A percentile compares a stretch with the other conserved stretches of the same genome.
Evolutionary conservation across 371 early-diverging fungal species (phyloP).

Genomic region (Mycotypha africana): DNA sequence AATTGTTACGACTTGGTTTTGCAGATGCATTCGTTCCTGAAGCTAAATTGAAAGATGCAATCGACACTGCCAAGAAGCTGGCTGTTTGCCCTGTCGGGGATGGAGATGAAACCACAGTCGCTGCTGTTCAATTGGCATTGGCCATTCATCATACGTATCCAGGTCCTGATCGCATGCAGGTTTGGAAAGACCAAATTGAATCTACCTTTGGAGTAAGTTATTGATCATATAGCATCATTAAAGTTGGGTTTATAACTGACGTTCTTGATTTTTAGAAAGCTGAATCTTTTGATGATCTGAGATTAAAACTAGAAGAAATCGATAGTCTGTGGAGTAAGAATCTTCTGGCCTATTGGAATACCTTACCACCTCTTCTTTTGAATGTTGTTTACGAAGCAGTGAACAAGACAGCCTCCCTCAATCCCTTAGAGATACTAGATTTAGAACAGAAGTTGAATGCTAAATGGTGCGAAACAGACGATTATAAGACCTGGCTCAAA

Average conservation of each 20-base stretch:
- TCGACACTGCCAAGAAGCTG: constrained; percentile 23
- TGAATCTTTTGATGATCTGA: constrained; percentile 18
- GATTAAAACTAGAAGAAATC: constrained; percentile 6
- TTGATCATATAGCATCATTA: too few relatives aligned
- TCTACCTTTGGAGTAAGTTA: constrained; percentile 44
- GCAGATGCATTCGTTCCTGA: constrained; percentile 54
- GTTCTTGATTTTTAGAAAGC: constrained; percentile 10
- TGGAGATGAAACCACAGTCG: too few relatives aligned
- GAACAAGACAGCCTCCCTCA: constrained; percentile 2
- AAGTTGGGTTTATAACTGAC: too few relatives aligned
- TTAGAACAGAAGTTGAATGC: constrained; percentile 26
- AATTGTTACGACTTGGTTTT: constrained; percentile 41
- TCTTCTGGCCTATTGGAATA: constrained; percentile 27
- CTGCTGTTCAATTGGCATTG: constrained; percentile 41
- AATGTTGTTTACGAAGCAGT: constrained; percentile 27
- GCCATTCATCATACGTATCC: constrained; percentile 45
- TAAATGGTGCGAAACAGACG: constrained; percentile 32
- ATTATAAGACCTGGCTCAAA: constrained; percentile 26
- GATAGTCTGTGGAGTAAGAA: constrained; percentile 25
- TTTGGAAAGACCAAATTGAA: constrained; percentile 48
- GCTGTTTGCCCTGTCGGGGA: constrained; percentile 43
- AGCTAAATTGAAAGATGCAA: constrained; percentile 32
- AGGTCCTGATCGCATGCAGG: constrained; percentile 50
- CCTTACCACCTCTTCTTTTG: constrained; percentile 24
- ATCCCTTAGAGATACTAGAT: constrained; percentile 15